These are phyloP conservation scores for Cucurbita pepo DNA, from an alignment of 306 rosid genomes.

Conservation along the genomic window DNA sequence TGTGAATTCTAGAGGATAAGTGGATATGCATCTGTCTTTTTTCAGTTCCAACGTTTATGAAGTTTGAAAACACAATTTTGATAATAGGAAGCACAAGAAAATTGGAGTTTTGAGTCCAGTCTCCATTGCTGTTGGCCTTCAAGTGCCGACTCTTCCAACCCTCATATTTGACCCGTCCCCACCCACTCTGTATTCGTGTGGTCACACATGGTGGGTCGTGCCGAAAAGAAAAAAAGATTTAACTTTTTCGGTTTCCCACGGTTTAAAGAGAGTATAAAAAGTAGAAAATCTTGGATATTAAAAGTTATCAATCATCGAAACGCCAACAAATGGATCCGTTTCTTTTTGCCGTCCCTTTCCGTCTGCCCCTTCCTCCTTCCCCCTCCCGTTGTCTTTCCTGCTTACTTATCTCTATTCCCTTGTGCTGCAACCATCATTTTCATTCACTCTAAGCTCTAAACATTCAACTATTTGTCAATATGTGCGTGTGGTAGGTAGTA, in stretches of 20 bases:
- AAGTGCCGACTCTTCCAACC: neutral
- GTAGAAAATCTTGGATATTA: conserved; percentile 4
- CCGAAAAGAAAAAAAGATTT: neutral
- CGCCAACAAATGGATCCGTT: conserved; percentile 5
- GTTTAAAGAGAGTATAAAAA: neutral
- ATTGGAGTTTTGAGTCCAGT: neutral
- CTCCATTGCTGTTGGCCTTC: neutral
- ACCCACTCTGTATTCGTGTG: neutral
- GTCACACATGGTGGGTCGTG: conserved; percentile 4
- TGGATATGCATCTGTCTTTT: neutral
- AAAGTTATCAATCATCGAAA: conserved; percentile 3
- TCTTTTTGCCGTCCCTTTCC: neutral
- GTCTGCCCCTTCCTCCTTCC: neutral
- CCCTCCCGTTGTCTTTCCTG: neutral
- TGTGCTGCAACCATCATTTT: neutral
- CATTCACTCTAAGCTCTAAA: neutral
- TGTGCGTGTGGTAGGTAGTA: neutral
- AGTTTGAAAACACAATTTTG: neutral
- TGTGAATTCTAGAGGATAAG: neutral
- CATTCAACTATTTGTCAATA: neutral
- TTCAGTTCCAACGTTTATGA: neutral
- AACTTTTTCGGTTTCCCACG: neutral
- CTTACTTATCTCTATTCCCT: neutral
- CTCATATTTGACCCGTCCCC: neutral
- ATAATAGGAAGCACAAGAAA: neutral